Base-by-base conservation (phyloP, 768 basidiomycete genomes). In the Collybia mongolica region DNA sequence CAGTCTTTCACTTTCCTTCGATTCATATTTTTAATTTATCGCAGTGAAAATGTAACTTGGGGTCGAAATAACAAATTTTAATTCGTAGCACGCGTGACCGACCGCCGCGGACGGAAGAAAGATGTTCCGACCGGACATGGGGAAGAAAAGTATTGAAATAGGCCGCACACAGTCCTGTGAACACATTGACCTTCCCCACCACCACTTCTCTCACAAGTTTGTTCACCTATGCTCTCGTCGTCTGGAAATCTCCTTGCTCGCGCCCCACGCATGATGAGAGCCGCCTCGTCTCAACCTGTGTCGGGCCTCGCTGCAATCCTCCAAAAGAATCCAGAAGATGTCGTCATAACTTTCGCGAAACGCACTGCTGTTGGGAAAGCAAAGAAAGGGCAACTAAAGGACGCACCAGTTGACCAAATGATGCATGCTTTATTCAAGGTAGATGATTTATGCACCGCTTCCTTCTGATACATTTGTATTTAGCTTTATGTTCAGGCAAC, bases 341-440 rank as follows among this genome's bases (percentile, higher is more conserved):
- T 95, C 14, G 93, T 96, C 54, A 85, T 97, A 52, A 91, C 90
- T 2, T 90, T 90, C 58, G 92, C 90, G 11, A 87, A 88, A 64
- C 83, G 94, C 44, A 94, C 91, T n/a, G 83, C 92, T n/a, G 77
- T 93, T 55, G 90, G 92, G 20, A 83, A 75, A 60, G 86, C 88
- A 29, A 91, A 83, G 77, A 98, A 96, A 66, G 96, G 96, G 19
- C 93, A 93, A 50, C 77, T 95, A 62, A 96, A 93, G 65, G 92
- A 97, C 61, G 74, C 80, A 1, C 81, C 86, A 3, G 89, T 94
- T 12, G 96, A 97, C 57, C 92, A 95, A 62, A 75, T 98, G 49
- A 76, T 98, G 54, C 76, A 80, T 52, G 85, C 86, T 20, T 74
- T 97, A 36, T 86, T 97, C 73, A 88, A 86, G 73, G 93, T 85